Conservation (phyloP, 2,329 filamentous ascomycete genomes). For the Xylaria sp. region DNA sequence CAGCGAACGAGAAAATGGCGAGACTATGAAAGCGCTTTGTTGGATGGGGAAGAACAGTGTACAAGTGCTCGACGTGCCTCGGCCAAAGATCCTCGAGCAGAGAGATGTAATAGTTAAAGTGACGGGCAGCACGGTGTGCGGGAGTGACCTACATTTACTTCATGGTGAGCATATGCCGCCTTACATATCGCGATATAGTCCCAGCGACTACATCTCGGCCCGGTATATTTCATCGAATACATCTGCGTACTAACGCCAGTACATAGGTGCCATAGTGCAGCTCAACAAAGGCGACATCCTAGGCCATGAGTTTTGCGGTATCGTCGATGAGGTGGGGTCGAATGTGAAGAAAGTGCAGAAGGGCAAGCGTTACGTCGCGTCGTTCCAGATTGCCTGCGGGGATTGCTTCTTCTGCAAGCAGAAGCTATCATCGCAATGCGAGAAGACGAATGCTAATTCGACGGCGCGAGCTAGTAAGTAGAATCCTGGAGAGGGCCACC, state of each 20-base stretch:
- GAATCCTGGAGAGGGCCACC: neutral
- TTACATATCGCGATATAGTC: no score
- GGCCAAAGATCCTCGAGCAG: constrained; percentile 77
- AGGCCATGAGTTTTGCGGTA: constrained; percentile 70
- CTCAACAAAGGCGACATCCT: constrained; percentile 74
- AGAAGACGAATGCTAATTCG: constrained; percentile 80
- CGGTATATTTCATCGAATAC: neutral
- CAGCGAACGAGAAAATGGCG: constrained; percentile 56
- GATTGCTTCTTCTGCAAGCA: constrained; percentile 82
- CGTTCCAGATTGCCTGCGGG: constrained; percentile 84
- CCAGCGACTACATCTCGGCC: neutral
- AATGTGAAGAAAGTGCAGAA: constrained; percentile 64
- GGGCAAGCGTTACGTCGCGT: constrained; percentile 80
- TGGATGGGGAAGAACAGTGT: constrained; percentile 88
- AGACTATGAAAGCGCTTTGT: constrained; percentile 81
- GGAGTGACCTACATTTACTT: constrained; percentile 68
- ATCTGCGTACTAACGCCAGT: neutral
- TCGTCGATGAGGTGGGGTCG: constrained; percentile 67
- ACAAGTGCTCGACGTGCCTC: constrained; percentile 73
- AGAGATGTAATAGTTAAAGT: constrained; percentile 84
- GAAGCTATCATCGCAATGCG: constrained; percentile 83
- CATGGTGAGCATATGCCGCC: constrained; percentile 55
- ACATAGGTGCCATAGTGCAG: constrained; percentile 62
- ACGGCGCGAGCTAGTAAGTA: constrained; percentile 66
- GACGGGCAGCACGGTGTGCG: constrained; percentile 70